phyloP scores from a whole-genome alignment of 192 early-diverging fungal species.

The Pilaira anomala region DNA sequence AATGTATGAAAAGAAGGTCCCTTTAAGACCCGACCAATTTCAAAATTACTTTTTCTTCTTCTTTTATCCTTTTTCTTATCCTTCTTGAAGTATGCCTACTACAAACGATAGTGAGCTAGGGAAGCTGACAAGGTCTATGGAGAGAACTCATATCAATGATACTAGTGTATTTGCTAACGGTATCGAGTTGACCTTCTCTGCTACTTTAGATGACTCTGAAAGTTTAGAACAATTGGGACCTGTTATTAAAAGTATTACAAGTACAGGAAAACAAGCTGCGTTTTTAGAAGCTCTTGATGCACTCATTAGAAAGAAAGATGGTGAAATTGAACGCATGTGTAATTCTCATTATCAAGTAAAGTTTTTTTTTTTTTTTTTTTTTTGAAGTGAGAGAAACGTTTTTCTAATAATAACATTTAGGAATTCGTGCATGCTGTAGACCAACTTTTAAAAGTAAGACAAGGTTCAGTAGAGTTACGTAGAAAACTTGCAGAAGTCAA shows the following conservation, averaged over 20 bases:
- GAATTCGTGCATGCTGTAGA: constrained; percentile 94
- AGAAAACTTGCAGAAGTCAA: constrained; percentile 86
- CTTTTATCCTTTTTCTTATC: too few species aligned
- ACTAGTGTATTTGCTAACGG: not conserved
- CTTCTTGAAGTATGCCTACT: not conserved
- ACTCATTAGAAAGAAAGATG: constrained; percentile 86
- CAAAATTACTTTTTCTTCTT: too few species aligned
- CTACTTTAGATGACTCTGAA: constrained; percentile 50
- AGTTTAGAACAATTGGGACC: constrained; percentile 81
- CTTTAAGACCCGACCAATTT: too few species aligned
- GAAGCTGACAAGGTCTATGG: constrained; percentile 4
- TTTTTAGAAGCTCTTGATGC: constrained; percentile 82
- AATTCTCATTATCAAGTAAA: constrained; percentile 89
- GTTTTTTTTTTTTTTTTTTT: not conserved
- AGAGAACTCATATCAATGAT: not conserved
- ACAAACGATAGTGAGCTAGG: not conserved
- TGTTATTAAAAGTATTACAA: constrained; percentile 86
- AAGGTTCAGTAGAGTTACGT: constrained; percentile 81
- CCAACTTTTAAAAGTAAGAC: constrained; percentile 91
- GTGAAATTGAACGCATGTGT: constrained; percentile 97
- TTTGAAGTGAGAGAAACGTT: not conserved
- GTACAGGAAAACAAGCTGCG: constrained; percentile 77
- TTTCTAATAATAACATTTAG: constrained; percentile 31
- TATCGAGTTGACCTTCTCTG: constrained; percentile 6
- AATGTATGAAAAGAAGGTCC: too few species aligned